Conservation (phyloP, 306 rosid genomes). For the Dryas octopetala region DNA sequence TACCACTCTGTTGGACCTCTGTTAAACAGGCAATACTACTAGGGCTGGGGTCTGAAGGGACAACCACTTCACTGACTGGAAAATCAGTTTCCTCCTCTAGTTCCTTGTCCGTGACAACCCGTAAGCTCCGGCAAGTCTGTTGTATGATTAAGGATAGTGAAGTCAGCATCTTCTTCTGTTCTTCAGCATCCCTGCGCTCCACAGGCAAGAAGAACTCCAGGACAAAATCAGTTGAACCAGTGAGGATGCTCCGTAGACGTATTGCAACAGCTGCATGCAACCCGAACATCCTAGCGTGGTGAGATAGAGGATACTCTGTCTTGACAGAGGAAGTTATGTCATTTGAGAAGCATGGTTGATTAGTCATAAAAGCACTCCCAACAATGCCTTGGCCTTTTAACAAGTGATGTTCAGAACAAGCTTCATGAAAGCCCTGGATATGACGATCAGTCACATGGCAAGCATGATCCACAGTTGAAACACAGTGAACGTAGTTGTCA, state of each 20-base stretch:
- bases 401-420: slow-evolving; percentile 97
- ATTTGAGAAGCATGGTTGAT: slow-evolving; percentile 74
- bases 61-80: slow-evolving; percentile 31
- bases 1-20: slow-evolving; percentile 33
- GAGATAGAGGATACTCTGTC: slow-evolving; percentile 86
- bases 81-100: slow-evolving; percentile 47
- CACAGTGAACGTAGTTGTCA: slow-evolving; percentile 63
- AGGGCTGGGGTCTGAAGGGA: slow-evolving; percentile 30
- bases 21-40: slow-evolving; percentile 22
- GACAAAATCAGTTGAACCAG: slow-evolving; percentile 65
- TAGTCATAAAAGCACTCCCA: slow-evolving; percentile 79
- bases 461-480: slow-evolving; percentile 89
- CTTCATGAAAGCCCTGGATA: slow-evolving; percentile 70
- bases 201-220: slow-evolving; percentile 93
- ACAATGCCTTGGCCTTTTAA: slow-evolving; percentile 89
- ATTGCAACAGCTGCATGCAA: slow-evolving; percentile 87
- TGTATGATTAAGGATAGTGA: slow-evolving; percentile 73
- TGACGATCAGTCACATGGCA: slow-evolving; percentile 67
- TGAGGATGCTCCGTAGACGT: slow-evolving; percentile 75
- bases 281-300: slow-evolving; percentile 72
- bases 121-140: slow-evolving; percentile 58
- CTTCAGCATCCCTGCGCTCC: slow-evolving; percentile 62
- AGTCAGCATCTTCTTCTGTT: slow-evolving; percentile 76
- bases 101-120: slow-evolving; percentile 73
- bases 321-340: slow-evolving; percentile 67